Evolutionary conservation across 2,329 filamentous ascomycete genomes (phyloP), one percentile per base, ranked within the genome.

Genomic region (Lasiodiplodia sp.): DNA sequence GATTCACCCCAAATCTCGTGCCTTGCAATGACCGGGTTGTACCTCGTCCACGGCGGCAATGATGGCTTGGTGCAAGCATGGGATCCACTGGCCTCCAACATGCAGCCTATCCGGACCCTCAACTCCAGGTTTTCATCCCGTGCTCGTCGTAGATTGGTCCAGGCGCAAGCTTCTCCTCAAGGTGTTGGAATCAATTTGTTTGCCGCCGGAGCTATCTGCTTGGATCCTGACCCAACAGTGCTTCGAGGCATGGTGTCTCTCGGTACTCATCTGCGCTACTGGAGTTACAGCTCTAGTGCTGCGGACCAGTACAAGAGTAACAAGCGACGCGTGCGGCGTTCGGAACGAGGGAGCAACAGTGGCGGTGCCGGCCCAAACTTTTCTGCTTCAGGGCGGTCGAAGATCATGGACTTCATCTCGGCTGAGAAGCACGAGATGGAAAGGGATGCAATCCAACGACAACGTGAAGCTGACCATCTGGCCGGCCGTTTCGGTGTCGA

Each of bases 51-150:
- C 77, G 96, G 96, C 62, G 96, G 96, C 31, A 97, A 92, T 72
- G 96, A 99, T 80, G 95, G 96, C 0, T 87, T 98, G 3, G 95
- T 97, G 4, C 96, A 98, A 79, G 92, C 94, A 6, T 99, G 96
- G 96, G 96, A 99, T 81, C 92, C 92, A n/a, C 83, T 99, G 57
- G 93, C 91, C 0, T 98, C 95, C 2, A 91, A 87, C 0, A 80
- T 86, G 21, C 89, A 91, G 23, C 93, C 96, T 0, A 87, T 98
- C 64, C 89, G 94, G 49, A 98, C 94, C 0, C 84, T 99, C 66
- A 94, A 97, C 76, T 93, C 93, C 2, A 90, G 92, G 16, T 94
- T 95, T 72, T 92, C 92, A 2, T 91, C 92, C 8, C 90, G 93
- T 34, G 91, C 94, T 63, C 92, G 94, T 71, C 92, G 94, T 68